Conservation (phyloP, 2,329 filamentous ascomycete genomes). For the Cordyceps cateniannulata region DNA sequence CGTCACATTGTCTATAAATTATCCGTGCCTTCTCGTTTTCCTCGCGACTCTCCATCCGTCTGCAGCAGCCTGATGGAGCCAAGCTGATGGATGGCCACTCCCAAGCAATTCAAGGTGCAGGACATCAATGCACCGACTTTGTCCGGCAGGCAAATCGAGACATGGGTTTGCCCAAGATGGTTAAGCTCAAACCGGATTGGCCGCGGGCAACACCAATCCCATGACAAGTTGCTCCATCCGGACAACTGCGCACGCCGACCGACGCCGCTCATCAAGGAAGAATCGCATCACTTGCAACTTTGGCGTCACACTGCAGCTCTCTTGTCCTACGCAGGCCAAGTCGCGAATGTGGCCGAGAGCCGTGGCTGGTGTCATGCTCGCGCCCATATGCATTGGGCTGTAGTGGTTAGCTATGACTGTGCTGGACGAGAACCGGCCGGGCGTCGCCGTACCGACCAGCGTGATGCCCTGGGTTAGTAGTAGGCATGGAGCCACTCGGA, state of each 20-base stretch:
- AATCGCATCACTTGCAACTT: neutral
- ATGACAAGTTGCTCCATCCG: neutral
- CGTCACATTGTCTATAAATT: neutral
- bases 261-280: neutral
- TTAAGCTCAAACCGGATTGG: neutral
- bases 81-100: neutral
- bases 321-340: neutral
- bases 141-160: constrained; percentile 3
- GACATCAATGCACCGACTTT: neutral
- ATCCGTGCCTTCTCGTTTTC: neutral
- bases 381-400: neutral
- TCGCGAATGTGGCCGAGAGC: neutral
- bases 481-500: neutral
- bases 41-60: neutral
- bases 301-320: neutral
- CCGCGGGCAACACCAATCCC: neutral
- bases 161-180: neutral
- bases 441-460: neutral
- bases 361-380: neutral
- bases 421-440: neutral
- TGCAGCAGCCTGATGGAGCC: neutral
- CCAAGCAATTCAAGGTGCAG: neutral
- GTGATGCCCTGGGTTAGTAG: neutral
- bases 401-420: too few species aligned
- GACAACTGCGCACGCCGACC: neutral